These are phyloP conservation scores for Cucurbita argyrosperma DNA, from an alignment of 306 rosid genomes.

Conservation along the genomic window DNA sequence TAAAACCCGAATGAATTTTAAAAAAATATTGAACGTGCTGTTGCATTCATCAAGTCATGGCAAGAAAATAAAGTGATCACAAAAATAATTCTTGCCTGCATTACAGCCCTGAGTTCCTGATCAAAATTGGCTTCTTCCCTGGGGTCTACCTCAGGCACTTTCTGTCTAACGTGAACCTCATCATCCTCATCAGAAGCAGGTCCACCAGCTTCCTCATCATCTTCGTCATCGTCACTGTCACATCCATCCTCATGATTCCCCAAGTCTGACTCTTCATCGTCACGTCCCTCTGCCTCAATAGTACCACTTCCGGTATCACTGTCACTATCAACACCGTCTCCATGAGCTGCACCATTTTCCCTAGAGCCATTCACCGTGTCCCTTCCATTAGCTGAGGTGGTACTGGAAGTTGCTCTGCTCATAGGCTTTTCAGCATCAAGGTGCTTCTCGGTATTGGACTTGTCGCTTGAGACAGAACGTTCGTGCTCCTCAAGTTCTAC, in stretches of 20 bases:
- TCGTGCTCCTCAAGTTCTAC: constrained; percentile 84
- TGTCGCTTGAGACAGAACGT: constrained; percentile 36
- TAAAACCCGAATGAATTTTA: neutral
- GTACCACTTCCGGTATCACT: constrained; percentile 81
- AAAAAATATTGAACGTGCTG: no score
- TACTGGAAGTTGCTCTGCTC: constrained; percentile 33
- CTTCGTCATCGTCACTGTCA: constrained; percentile 76
- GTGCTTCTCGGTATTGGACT: constrained; percentile 55
- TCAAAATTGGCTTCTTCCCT: constrained; percentile 82
- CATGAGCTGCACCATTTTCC: constrained; percentile 53
- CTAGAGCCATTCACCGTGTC: constrained; percentile 40
- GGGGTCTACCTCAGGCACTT: constrained; percentile 73
- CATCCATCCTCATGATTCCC: constrained; percentile 68
- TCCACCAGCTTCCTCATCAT: constrained; percentile 51
- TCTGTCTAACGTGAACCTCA: constrained; percentile 91
- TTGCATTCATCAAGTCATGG: neutral
- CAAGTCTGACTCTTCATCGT: constrained; percentile 72
- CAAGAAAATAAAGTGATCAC: neutral
- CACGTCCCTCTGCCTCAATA: constrained; percentile 54
- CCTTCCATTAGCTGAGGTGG: constrained; percentile 37
- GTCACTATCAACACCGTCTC: constrained; percentile 53
- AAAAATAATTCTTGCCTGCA: constrained; percentile 46
- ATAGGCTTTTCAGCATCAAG: constrained; percentile 49
- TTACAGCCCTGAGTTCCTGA: constrained; percentile 81
- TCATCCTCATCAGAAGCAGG: constrained; percentile 91